Conservation (phyloP, 2,329 filamentous ascomycete species). For the Truncatella angustata region DNA sequence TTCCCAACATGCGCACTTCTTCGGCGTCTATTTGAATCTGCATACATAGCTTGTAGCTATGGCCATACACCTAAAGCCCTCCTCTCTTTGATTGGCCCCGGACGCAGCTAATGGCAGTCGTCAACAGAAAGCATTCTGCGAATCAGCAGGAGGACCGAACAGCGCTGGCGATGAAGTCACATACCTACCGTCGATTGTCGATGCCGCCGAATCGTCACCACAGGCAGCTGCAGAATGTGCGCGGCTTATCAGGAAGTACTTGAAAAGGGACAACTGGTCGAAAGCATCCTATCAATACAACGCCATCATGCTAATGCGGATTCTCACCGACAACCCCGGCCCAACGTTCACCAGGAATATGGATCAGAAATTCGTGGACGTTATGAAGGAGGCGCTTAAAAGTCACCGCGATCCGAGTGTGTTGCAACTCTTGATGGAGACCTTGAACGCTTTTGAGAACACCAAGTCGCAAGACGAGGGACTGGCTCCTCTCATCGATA, state of each 20-base stretch:
- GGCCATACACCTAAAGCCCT: neutral
- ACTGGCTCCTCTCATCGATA: slow-evolving; percentile 66
- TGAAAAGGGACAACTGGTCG: slow-evolving; percentile 68
- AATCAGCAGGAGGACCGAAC: slow-evolving; percentile 64
- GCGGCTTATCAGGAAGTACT: slow-evolving; percentile 75
- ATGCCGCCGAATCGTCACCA: slow-evolving; percentile 89
- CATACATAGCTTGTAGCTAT: too few relatives aligned
- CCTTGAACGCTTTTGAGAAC: slow-evolving; percentile 72
- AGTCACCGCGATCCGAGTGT: slow-evolving; percentile 71
- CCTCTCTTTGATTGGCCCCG: neutral
- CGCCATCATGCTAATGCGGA: slow-evolving; percentile 90
- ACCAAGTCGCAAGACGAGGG: slow-evolving; percentile 74
- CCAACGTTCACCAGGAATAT: slow-evolving; percentile 87
- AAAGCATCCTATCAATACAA: slow-evolving; percentile 84
- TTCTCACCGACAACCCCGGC: slow-evolving; percentile 89
- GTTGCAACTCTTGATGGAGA: slow-evolving; percentile 84
- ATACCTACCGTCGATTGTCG: slow-evolving; percentile 89
- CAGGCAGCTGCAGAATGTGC: slow-evolving; percentile 80
- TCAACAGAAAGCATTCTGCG: slow-evolving; percentile 73
- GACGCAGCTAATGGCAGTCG: slow-evolving; percentile 13
- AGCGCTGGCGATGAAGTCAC: slow-evolving; percentile 81
- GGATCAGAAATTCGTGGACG: slow-evolving; percentile 78
- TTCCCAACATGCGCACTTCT: too few relatives aligned
- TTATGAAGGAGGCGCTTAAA: slow-evolving; percentile 72
- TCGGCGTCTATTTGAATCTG: too few relatives aligned